Conservation (phyloP, 2,329 filamentous ascomycete genomes). For the Fusarium kyushuense region DNA sequence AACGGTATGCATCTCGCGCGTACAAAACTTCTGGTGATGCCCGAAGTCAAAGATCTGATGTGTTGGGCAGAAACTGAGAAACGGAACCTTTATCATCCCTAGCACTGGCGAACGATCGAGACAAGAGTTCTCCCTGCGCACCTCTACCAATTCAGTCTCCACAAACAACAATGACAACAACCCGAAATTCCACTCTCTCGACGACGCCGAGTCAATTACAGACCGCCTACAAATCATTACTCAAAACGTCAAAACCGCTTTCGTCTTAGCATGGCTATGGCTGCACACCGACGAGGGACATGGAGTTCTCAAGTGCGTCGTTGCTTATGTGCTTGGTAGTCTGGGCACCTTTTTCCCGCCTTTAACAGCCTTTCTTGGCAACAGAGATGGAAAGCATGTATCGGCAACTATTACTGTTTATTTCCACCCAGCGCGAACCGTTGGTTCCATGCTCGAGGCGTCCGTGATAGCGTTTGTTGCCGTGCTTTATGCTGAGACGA, state of each 20-base stretch:
- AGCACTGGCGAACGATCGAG: slow-evolving; percentile 86
- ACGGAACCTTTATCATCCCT: slow-evolving; percentile 89
- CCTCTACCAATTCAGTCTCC: slow-evolving; percentile 52
- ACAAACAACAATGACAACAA: slow-evolving; percentile 22
- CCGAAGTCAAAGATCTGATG: slow-evolving; percentile 18
- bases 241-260: slow-evolving; percentile 55
- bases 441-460: slow-evolving; percentile 91
- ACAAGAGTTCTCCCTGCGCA: slow-evolving; percentile 81
- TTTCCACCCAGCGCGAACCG: slow-evolving; percentile 88
- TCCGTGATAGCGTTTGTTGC: slow-evolving; percentile 80
- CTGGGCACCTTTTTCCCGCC: slow-evolving; percentile 84
- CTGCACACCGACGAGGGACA: slow-evolving; percentile 78
- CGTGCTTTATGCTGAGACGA: slow-evolving; percentile 75
- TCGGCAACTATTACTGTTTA: slow-evolving; percentile 95
- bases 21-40: background rate
- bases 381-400: slow-evolving; percentile 92
- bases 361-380: slow-evolving; percentile 79
- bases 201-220: slow-evolving; percentile 49
- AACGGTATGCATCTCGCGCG: slow-evolving; percentile 53
- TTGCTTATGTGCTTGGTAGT: slow-evolving; percentile 89
- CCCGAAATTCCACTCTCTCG: slow-evolving; percentile 37
- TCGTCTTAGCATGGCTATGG: slow-evolving; percentile 66
- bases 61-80: slow-evolving; percentile 73
- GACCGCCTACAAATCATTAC: slow-evolving; percentile 53
- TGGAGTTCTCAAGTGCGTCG: slow-evolving; percentile 88